Evolutionary conservation across 2,329 filamentous ascomycete species (phyloP), one percentile per base, ranked within the genome.

Genomic region (Pochonia chlamydosporia): DNA sequence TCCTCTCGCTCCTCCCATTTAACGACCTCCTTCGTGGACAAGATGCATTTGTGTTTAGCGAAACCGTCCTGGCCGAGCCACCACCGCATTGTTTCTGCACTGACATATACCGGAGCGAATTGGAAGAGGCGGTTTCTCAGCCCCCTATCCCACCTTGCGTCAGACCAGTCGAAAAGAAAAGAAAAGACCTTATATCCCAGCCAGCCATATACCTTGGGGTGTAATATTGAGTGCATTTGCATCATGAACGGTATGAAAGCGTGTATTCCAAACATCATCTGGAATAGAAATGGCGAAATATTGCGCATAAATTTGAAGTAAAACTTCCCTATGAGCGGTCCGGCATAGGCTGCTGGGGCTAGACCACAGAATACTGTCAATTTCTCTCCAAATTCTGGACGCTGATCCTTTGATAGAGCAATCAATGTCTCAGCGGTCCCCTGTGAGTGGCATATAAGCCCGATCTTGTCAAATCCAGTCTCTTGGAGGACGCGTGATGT

Each of bases 201-300:
- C 59, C 79, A 82, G 6, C 89, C 89, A 59, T 95, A 96, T 6
- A 93, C 55, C 0, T 66, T 69, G 0, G 84, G 73, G 0, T 84
- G 80, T 3, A 96, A 63, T 3, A 83, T 53, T 0, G 66, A 64
- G 58, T 93, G 89, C 76, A 92, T 89, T 5, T 75, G 76, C 84
- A 95, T 89, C 91, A 96, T 96, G 54, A 93, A 74, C 0, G 91
- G 91, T 40, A 97, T 95, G 63, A 96, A 96, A 0, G 88, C 82
- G 61, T 96, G 91, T 35, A 96, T 90, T 14, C 92, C 92, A 61
- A 96, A 96, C 56, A 95, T 78, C 20, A 89, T 60, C 1, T 88
- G 76, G 66, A 96, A 96, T 62, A 89, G 74, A 24, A 67, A 73
- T 0, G 89, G 87, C 1, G 84, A 85, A 44, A 96, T 87, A 43